Percentiles rank a stretch among this genome's conserved stretches.
Conservation (phyloP, 208 protist species). For the Trypanosoma platydactyli region DNA sequence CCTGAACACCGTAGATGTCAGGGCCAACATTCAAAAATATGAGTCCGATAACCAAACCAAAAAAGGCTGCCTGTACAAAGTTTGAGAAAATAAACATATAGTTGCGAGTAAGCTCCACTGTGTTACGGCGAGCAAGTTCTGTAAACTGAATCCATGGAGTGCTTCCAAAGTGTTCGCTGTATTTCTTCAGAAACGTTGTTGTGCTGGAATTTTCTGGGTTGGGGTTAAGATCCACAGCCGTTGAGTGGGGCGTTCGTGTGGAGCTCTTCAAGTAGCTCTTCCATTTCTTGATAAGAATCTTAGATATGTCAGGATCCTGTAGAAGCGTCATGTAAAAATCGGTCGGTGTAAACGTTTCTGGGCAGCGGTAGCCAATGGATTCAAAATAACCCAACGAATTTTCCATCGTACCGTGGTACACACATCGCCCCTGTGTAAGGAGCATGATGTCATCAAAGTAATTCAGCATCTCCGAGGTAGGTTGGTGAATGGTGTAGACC, state of each 20-base stretch:
- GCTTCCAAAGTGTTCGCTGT: constrained; percentile 49
- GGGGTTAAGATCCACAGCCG: constrained; percentile 41
- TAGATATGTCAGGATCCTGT: constrained; percentile 53
- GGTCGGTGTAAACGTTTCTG: constrained; percentile 71
- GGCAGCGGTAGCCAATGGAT: constrained; percentile 71
- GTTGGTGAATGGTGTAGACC: constrained; percentile 95
- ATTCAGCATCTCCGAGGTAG: constrained; percentile 82
- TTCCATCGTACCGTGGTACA: constrained; percentile 81
- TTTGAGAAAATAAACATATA: constrained; percentile 45
- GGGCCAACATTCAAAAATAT: constrained; percentile 68
- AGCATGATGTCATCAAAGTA: constrained; percentile 93
- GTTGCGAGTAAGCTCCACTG: constrained; percentile 46
- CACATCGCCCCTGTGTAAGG: constrained; percentile 68
- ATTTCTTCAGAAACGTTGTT: constrained; percentile 44
- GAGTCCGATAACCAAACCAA: constrained; percentile 60
- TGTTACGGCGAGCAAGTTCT: constrained; percentile 47
- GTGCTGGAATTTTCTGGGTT: constrained; percentile 40
- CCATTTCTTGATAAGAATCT: constrained; percentile 71
- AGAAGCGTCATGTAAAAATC: constrained; percentile 90
- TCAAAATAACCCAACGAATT: constrained; percentile 81
- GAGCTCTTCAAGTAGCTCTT: constrained; percentile 52
- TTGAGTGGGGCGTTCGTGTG: constrained; percentile 50
- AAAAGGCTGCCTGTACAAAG: constrained; percentile 56
- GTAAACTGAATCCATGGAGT: constrained; percentile 50
- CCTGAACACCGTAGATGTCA: constrained; percentile 54